Percentiles rank a stretch among this genome's conserved stretches.
Conservation (phyloP, 768 basidiomycete genomes). For the Suillus weaverae region DNA sequence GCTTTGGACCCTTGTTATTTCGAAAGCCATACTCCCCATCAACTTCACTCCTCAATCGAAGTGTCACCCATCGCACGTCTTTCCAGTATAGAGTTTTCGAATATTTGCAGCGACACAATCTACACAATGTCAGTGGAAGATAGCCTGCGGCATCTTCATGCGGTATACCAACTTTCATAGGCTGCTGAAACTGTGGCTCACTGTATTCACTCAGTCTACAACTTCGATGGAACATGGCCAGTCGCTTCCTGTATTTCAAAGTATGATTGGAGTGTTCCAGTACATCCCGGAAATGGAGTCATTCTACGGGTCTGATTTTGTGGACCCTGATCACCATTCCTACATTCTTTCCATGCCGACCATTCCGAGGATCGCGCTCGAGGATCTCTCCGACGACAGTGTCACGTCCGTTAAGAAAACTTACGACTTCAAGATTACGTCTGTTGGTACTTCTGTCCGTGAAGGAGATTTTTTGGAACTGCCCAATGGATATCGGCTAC, state of each 20-base stretch:
- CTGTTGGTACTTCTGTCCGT: constrained; percentile 9
- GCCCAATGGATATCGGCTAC: neutral
- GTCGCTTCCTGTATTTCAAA: neutral
- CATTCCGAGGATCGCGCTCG: constrained; percentile 28
- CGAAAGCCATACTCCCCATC: neutral
- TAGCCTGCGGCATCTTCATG: neutral
- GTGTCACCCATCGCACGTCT: neutral
- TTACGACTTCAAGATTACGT: constrained; percentile 8
- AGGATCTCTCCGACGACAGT: constrained; percentile 3
- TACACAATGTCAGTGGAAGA: neutral
- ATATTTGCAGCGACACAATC: neutral
- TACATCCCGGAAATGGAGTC: constrained; percentile 17
- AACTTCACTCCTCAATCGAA: neutral
- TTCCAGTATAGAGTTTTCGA: neutral
- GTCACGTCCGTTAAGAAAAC: neutral
- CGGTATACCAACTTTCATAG: neutral
- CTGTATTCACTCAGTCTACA: neutral
- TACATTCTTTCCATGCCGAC: constrained; percentile 28
- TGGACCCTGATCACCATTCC: constrained; percentile 23
- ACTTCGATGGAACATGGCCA: neutral
- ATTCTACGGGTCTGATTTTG: constrained; percentile 26
- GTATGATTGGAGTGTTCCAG: neutral
- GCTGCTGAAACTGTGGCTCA: neutral
- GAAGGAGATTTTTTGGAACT: constrained; percentile 8
- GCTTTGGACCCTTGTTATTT: constrained; percentile 8